Conservation (phyloP, 2,329 filamentous ascomycete species). For the Lecanoromycetidae sp. region DNA sequence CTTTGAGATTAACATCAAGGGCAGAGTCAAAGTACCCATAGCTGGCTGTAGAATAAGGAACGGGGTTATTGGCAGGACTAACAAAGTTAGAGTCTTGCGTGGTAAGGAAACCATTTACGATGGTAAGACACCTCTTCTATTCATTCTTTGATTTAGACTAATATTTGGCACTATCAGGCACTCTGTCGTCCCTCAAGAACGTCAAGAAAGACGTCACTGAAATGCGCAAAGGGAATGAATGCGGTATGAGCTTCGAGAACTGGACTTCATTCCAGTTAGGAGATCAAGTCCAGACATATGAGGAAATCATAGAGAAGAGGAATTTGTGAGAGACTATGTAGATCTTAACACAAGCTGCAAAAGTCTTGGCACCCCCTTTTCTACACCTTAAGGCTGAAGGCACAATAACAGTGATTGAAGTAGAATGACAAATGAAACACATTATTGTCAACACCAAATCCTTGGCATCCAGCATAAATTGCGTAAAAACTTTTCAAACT, state of each 20-base stretch:
- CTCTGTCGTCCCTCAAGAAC: slow-evolving; percentile 71
- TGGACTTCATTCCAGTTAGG: slow-evolving; percentile 70
- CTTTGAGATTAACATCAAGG: slow-evolving; percentile 73
- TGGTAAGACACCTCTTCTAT: slow-evolving; percentile 47
- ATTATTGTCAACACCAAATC: too few species aligned
- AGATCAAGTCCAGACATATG: slow-evolving; percentile 79
- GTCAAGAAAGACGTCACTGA: slow-evolving; percentile 83
- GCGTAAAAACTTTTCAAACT: neutral
- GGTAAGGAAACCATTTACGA: slow-evolving; percentile 61
- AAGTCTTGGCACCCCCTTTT: too few species aligned
- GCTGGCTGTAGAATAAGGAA: slow-evolving; percentile 83
- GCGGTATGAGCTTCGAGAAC: slow-evolving; percentile 70
- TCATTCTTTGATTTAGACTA: neutral
- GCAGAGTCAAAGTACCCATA: slow-evolving; percentile 57
- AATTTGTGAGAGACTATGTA: slow-evolving; percentile 3
- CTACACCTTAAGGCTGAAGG: too few species aligned
- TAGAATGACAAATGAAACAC: too few species aligned
- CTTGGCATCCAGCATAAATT: too few species aligned
- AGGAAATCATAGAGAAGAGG: slow-evolving; percentile 64
- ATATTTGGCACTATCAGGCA: slow-evolving; percentile 41
- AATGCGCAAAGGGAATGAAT: slow-evolving; percentile 88
- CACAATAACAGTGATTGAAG: too few species aligned
- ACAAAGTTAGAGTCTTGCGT: slow-evolving; percentile 60
- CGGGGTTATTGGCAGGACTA: slow-evolving; percentile 53
- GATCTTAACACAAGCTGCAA: too few species aligned